Percentiles rank a stretch among this genome's conserved stretches.
Conservation (phyloP, 495 filamentous ascomycete genomes). For the Aspergillus kassunensis region DNA sequence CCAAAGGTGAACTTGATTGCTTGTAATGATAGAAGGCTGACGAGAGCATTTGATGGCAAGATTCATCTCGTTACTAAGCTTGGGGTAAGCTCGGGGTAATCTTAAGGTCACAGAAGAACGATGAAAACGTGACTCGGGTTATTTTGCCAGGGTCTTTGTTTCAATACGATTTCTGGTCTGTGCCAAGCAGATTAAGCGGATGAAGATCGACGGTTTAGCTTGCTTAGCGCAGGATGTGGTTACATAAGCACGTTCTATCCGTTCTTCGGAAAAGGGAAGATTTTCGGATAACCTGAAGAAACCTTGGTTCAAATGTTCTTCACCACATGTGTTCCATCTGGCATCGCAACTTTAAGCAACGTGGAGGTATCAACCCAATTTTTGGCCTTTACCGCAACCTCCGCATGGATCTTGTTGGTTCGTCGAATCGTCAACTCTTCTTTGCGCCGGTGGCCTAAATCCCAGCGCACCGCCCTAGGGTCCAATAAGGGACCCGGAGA, state of each 20-base stretch:
- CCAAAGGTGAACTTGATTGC: too few relatives aligned
- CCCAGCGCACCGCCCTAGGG: neutral
- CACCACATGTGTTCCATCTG: neutral
- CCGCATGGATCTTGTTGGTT: too few relatives aligned
- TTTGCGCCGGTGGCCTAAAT: too few relatives aligned
- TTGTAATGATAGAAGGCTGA: too few relatives aligned
- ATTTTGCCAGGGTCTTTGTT: conserved; percentile 8
- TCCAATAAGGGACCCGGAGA: conserved; percentile 5
- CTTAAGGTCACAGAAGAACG: neutral
- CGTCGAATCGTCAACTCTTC: too few relatives aligned
- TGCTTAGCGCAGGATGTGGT: conserved; percentile 6
- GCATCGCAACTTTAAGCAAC: too few relatives aligned
- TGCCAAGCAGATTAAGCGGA: neutral
- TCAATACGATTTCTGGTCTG: conserved; percentile 1
- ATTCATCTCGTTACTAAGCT: too few relatives aligned
- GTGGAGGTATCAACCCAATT: too few relatives aligned
- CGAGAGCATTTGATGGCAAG: too few relatives aligned
- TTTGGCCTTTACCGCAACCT: too few relatives aligned
- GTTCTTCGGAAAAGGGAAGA: neutral
- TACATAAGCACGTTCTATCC: conserved; percentile 1
- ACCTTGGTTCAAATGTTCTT: conserved; percentile 1
- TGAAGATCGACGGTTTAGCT: conserved; percentile 15
- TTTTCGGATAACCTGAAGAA: neutral
- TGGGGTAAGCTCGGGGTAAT: neutral
- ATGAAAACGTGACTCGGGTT: neutral